Evolutionary conservation across 208 protist species (phyloP).

Genomic region (Acanthamoeba healyi): DNA sequence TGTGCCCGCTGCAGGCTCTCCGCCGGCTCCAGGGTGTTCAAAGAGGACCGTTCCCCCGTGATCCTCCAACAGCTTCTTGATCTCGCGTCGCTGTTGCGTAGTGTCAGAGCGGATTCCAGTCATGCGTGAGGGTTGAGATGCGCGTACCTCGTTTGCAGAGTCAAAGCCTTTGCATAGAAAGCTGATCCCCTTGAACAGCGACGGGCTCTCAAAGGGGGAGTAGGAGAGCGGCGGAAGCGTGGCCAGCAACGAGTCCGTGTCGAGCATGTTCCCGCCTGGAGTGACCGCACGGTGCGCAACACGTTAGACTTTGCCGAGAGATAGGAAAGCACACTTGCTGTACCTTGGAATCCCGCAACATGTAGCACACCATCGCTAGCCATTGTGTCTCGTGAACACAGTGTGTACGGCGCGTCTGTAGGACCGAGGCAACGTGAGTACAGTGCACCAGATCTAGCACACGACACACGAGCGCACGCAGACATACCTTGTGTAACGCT

Average conservation of each 20-base stretch:
- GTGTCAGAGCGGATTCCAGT: no score
- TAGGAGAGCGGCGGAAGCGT: conserved; percentile 33
- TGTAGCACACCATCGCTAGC: conserved; percentile 44
- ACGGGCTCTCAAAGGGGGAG: conserved; percentile 8
- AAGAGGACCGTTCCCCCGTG: background rate
- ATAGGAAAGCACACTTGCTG: background rate
- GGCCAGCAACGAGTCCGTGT: background rate
- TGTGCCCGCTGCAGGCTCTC: background rate
- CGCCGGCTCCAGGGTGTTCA: background rate
- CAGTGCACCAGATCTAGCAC: no score
- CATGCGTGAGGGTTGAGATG: background rate
- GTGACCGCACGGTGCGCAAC: background rate
- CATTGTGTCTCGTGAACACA: conserved; percentile 57
- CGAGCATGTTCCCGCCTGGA: background rate
- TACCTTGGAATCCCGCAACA: conserved; percentile 37
- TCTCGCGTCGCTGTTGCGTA: background rate
- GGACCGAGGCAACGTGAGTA: background rate
- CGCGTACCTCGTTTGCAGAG: conserved; percentile 32
- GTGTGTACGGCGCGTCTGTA: background rate
- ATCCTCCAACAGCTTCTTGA: background rate
- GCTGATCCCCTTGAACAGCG: conserved; percentile 41
- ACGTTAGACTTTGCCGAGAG: background rate
- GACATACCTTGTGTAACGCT: background rate
- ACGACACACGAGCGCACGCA: background rate
- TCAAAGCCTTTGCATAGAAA: conserved; percentile 59